phyloP scores from a whole-genome alignment of 176 grass and related monocot species.

The Themeda triandra region DNA sequence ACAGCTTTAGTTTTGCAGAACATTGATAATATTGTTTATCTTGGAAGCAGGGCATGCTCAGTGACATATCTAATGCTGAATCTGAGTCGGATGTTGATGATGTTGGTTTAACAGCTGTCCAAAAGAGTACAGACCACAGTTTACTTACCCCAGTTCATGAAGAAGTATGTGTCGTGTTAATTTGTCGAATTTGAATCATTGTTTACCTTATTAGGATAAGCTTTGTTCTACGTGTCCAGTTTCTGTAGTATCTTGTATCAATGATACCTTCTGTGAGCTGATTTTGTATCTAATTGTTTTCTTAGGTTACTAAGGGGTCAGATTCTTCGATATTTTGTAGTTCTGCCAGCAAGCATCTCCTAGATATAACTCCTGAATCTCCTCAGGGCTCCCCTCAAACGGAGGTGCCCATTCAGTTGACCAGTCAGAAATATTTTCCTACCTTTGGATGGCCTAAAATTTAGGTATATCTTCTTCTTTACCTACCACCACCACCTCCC shows the following conservation, averaged over 20 bases:
- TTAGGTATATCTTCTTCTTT: conserved; percentile 32
- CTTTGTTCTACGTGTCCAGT: not conserved
- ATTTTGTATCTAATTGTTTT: not conserved
- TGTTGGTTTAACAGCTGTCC: conserved; percentile 1
- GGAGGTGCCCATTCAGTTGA: conserved; percentile 16
- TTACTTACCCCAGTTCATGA: conserved; percentile 52
- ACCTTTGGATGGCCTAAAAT: conserved; percentile 15
- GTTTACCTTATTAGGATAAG: not conserved
- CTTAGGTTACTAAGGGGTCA: conserved; percentile 54
- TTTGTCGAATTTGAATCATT: not conserved
- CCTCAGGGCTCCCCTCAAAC: conserved; percentile 16
- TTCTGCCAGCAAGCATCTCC: conserved; percentile 24
- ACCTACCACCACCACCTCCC: no score
- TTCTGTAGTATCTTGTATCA: not conserved
- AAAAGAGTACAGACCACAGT: conserved; percentile 30
- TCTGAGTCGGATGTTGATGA: conserved; percentile 56
- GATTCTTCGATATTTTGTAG: conserved; percentile 47
- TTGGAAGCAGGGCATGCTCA: conserved; percentile 40
- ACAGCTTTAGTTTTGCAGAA: not conserved
- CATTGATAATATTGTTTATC: not conserved
- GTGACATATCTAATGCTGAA: conserved; percentile 46
- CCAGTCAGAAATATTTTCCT: conserved; percentile 6
- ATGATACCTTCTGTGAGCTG: not conserved
- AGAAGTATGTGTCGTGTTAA: conserved; percentile 32
- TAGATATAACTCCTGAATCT: conserved; percentile 30